Evolutionary conservation across 768 basidiomycete genomes (phyloP), one percentile per base, ranked within the genome.

Genomic region (Leucocoprinus leucothites): DNA sequence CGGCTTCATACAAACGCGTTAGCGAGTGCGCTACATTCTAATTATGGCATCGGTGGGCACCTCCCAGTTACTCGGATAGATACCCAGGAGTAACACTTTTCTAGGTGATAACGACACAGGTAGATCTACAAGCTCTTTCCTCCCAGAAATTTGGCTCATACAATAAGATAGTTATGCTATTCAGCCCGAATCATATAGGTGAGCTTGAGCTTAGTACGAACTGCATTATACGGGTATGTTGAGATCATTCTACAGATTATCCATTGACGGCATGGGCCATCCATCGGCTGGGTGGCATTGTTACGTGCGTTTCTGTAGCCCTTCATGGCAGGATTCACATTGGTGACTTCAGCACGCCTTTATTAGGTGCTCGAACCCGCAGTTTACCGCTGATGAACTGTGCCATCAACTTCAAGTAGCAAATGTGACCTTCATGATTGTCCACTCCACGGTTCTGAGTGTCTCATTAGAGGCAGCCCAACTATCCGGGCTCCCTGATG

Each of bases 101-200:
- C 24, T 50, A 58, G 58, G 58, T 19, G 19, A 45, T 16, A 26
- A 28, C 13, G 53, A 55, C 24, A 51, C 26, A 67, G n/a, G 76
- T 68, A 35, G 1, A n/a, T 21, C 8, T 14, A 21, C 34, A 31
- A 49, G 48, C 18, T 21, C 28, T 22, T 18, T 35, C 31, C 31
- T 31, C 31, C 6, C 31, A 5, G 31, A 31, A 5, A 58, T 28
- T 25, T 31, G 16, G 35, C 38, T 44, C 3, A 31, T 31, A 11
- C 6, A 31, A 31, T 1, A 14, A 8, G 46, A 22, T 43, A 83
- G 84, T 81, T 42, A 69, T 82, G 60, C 63, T 85, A 19, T 72
- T 73, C 56, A 80, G 82, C 57, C 78, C 77, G 1, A 85, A 85
- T 59, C 75, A 82, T 59, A 70, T 79, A 41, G 79, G 84, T 82